These are phyloP conservation scores for Canna indica DNA, from an alignment of 176 grass and related monocot species.

Conservation along the genomic window DNA sequence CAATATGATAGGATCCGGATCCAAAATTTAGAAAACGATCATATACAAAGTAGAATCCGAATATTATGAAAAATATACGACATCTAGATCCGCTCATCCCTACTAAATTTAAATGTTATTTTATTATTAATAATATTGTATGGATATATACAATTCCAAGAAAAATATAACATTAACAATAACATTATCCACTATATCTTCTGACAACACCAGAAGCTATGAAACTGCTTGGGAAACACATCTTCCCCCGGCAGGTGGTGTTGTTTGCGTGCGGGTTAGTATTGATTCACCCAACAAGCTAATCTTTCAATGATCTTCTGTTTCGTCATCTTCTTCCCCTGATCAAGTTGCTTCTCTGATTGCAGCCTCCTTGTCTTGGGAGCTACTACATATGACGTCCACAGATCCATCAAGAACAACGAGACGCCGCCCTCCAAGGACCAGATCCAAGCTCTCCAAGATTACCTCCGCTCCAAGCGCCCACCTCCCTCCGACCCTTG, in stretches of 20 bases:
- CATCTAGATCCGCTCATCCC: too few species aligned
- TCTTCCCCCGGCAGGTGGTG: slow-evolving; percentile 44
- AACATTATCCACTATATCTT: too few species aligned
- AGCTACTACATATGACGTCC: slow-evolving; percentile 80
- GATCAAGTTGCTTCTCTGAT: background rate
- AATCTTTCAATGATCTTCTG: background rate
- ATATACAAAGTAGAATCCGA: too few species aligned
- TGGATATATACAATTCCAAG: too few species aligned
- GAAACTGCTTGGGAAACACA: slow-evolving; percentile 53
- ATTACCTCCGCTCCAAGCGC: slow-evolving; percentile 52
- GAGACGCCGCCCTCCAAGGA: slow-evolving; percentile 51
- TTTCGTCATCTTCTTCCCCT: background rate
- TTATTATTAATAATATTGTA: too few species aligned
- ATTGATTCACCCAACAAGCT: background rate
- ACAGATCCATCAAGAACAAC: slow-evolving; percentile 81
- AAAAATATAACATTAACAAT: too few species aligned
- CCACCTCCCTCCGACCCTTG: background rate
- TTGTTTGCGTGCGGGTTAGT: slow-evolving; percentile 45
- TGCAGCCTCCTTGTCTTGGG: slow-evolving; percentile 55
- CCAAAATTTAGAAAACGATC: too few species aligned
- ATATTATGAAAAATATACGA: too few species aligned
- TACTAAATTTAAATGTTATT: too few species aligned
- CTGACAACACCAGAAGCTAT: slow-evolving; percentile 6
- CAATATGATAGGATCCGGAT: too few species aligned
- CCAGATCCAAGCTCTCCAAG: slow-evolving; percentile 54